Percentiles rank a stretch among this genome's conserved stretches.
Conservation (phyloP, 371 early-diverging fungal species). For the Zopfochytrium polystomum region DNA sequence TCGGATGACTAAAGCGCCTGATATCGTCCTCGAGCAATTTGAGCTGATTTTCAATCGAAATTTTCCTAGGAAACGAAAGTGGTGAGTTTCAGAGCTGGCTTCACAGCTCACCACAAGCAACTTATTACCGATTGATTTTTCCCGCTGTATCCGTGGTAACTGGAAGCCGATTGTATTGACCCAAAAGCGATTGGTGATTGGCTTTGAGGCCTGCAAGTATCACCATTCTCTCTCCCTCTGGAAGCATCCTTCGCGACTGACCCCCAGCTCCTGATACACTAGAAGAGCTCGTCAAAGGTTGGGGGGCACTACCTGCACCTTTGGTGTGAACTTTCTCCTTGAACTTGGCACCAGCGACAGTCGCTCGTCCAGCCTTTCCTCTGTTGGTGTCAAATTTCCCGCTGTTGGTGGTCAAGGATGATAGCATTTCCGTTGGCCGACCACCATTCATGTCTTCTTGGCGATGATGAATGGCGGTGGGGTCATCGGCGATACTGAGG, state of each 20-base stretch:
- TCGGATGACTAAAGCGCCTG: slow-evolving; percentile 34
- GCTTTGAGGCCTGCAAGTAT: slow-evolving; percentile 36
- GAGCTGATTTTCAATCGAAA: slow-evolving; percentile 39
- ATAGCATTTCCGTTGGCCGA: too few species aligned
- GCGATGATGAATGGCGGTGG: not conserved
- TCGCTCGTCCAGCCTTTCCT: too few species aligned
- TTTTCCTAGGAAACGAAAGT: slow-evolving; percentile 26
- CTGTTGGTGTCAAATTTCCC: too few species aligned
- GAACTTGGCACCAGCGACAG: too few species aligned
- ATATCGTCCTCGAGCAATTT: slow-evolving; percentile 39
- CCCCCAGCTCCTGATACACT: too few species aligned
- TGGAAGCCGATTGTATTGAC: slow-evolving; percentile 32
- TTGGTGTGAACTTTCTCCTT: too few species aligned
- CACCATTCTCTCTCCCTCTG: slow-evolving; percentile 34
- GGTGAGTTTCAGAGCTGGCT: not conserved
- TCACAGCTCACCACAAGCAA: too few species aligned
- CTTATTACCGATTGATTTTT: slow-evolving; percentile 41
- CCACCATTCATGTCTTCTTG: too few species aligned
- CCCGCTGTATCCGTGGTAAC: slow-evolving; percentile 38
- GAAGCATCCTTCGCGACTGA: slow-evolving; percentile 20
- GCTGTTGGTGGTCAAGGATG: too few species aligned
- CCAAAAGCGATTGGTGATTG: slow-evolving; percentile 32
- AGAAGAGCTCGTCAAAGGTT: too few species aligned
- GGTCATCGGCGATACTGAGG: not conserved
- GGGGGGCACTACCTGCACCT: too few species aligned